Base-by-base conservation (phyloP, 768 basidiomycete species). In the Naganishia kalamii region DNA sequence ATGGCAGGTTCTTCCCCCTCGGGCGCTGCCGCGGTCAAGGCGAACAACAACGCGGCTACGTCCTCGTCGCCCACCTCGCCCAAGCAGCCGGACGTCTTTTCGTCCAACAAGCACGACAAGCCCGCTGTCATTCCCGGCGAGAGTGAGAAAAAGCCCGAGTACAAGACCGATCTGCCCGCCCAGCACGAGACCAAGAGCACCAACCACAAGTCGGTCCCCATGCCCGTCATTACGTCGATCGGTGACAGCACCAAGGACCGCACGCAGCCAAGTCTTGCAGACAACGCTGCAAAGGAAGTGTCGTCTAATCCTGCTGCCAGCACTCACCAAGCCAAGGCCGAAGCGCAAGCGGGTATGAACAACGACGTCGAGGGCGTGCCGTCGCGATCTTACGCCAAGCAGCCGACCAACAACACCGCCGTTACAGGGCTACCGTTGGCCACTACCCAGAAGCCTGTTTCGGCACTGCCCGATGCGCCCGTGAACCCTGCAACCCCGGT, bases 181-280 rank as follows among this genome's bases (percentile, higher is more conserved):
- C 76, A 77, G 65, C 52, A 70, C 67, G 76, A 75, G 65, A 73
- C 72, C 35, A 66, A 60, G 21, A 62, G 60, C 50, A 67, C 68
- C 32, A 73, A 76, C 64, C 76, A 77, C 72, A 67, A 71, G 50
- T 32, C 44, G 46, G 68, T 77, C 10, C 76, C 76, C 12, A 67
- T 67, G 57, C 76, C 76, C 3, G 64, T 72, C 49, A 75, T 77
- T 65, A 73, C 70, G 27, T 60, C 69, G 33, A 54, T 77, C 40
- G 63, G 68, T 11, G 70, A 74, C 63, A 68, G 69, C 27, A 70
- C 60, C 59, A 77, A 77, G 68, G 76, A 77, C 66, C 67, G 76
- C 50, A 67, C 68, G 17, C 66, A 68, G 19, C 64, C 70, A 33
- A 46, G 46, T 40, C 25, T 40, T 35, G 35, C 47, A 6, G 71